Evolutionary conservation across 2,329 filamentous ascomycete species (phyloP), one percentile per base, ranked within the genome.

Genomic region (Xylaria hypoxylon): DNA sequence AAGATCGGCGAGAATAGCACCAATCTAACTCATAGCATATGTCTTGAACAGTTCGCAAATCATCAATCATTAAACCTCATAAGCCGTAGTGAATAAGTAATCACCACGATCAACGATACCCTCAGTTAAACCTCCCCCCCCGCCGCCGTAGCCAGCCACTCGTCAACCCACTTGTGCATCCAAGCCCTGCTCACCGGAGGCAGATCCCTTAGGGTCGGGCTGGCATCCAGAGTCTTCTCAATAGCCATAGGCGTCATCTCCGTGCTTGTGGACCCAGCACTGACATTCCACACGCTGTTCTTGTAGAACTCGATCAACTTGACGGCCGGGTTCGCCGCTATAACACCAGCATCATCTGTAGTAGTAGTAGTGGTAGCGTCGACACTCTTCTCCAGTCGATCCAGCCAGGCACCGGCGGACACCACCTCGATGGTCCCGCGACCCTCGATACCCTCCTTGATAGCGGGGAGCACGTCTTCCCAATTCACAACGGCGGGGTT

Each of bases 121-220:
- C 19, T 47, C 44, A 47, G n/a, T 47, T 47, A 47, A 47, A 24
- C 44, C 19, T 47, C 44, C 44, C n/a, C n/a, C 10, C 33, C 44
- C 11, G 44, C 59, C 45, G 13, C 47, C 48, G 19, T 5, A 28
- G 26, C 40, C 47, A 67, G 42, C 80, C 77, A 81, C 61, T 80
- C 76, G 0, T 65, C 42, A 45, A 80, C 65, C 79, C 78, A 81
- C 52, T 76, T 77, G 13, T 64, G 52, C 68, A 81, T 72, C 78
- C 76, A 80, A 15, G 74, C 70, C 1, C 50, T 10, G 19, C 68
- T 73, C 1, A 81, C 71, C 1, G 74, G 71, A 6, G 67, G 56
- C 60, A 80, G 47, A 1, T 55, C 52, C 10, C 69, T 65, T 48
- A 80, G 58, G 15, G 68, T 73, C 4, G 70, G 26, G 61, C 77